These are phyloP conservation scores for Phellinidium pouzarii DNA, from an alignment of 1,284 basidiomycete genomes.

Conservation along the genomic window DNA sequence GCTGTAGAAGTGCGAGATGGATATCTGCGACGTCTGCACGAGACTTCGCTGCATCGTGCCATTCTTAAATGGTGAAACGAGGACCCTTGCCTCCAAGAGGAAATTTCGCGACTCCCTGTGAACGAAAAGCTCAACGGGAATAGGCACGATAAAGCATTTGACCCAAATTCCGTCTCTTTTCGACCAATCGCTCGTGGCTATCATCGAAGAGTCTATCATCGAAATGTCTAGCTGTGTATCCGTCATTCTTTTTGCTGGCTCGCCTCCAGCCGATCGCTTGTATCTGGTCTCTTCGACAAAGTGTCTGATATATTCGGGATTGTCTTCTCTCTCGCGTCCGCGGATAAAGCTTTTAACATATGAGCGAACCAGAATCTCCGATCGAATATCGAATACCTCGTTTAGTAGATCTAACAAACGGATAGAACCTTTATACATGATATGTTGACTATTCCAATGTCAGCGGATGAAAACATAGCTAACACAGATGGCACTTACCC, in stretches of 20 bases:
- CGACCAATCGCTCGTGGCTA: background rate
- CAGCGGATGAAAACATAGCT: background rate
- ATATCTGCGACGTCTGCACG: background rate
- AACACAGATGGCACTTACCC: background rate
- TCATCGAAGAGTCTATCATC: background rate
- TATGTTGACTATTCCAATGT: background rate
- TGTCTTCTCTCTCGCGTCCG: background rate
- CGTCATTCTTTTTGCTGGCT: background rate
- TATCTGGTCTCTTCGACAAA: no score
- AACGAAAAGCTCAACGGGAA: conserved; percentile 3
- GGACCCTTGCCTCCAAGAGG: background rate
- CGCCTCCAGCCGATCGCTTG: no score
- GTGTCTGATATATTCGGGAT: conserved; percentile 3
- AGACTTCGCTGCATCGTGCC: no score
- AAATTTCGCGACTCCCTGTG: conserved; percentile 1
- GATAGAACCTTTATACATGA: background rate
- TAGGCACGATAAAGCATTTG: background rate
- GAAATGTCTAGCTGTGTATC: no score
- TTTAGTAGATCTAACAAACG: background rate
- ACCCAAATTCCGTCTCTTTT: background rate
- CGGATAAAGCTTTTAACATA: background rate
- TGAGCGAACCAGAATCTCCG: background rate
- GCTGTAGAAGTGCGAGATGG: conserved; percentile 1
- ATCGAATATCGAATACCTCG: background rate
- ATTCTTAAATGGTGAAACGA: background rate